A percentile compares a stretch with the other conserved stretches of the same genome.
These are phyloP conservation scores for Quambalaria eucalypti DNA, from an alignment of 1,284 basidiomycete species.

Conservation along the genomic window DNA sequence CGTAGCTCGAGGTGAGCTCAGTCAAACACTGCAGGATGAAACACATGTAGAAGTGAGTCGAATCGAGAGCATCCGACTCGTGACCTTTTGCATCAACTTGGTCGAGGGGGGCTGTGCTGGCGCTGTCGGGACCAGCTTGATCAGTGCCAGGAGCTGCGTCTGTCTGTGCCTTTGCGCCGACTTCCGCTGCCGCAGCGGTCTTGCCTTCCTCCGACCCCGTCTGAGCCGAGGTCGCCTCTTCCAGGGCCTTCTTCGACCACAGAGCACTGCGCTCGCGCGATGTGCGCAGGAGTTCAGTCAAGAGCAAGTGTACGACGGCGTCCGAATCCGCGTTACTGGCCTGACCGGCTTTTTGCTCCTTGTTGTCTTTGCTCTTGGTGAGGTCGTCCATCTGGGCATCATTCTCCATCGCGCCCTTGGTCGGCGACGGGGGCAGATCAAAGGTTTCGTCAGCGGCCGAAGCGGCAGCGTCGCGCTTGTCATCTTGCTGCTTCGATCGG, in stretches of 20 bases:
- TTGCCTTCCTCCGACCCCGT: background rate
- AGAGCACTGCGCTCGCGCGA: slow-evolving; percentile 49
- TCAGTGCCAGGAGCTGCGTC: background rate
- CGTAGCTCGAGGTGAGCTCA: slow-evolving; percentile 86
- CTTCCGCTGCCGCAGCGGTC: background rate
- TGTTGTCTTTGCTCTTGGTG: background rate
- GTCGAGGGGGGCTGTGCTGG: too few species aligned
- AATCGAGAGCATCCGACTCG: slow-evolving; percentile 12
- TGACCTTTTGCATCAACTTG: background rate
- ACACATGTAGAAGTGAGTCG: slow-evolving; percentile 60
- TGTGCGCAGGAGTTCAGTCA: slow-evolving; percentile 62
- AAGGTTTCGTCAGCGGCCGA: slow-evolving; percentile 56
- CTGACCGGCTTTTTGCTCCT: background rate
- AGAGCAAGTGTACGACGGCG: slow-evolving; percentile 61
- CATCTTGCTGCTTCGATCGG: background rate
- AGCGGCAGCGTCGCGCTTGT: background rate
- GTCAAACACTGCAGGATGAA: slow-evolving; percentile 87
- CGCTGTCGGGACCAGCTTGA: background rate
- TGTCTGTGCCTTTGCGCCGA: background rate
- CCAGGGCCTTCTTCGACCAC: background rate
- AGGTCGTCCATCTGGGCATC: slow-evolving; percentile 2
- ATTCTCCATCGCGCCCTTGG: slow-evolving; percentile 6
- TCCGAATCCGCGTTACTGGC: slow-evolving; percentile 48
- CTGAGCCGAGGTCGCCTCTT: background rate
- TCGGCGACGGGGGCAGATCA: slow-evolving; percentile 51